Conservation (phyloP, 148 eudicot genomes). For the Nepenthes mirabilis region DNA sequence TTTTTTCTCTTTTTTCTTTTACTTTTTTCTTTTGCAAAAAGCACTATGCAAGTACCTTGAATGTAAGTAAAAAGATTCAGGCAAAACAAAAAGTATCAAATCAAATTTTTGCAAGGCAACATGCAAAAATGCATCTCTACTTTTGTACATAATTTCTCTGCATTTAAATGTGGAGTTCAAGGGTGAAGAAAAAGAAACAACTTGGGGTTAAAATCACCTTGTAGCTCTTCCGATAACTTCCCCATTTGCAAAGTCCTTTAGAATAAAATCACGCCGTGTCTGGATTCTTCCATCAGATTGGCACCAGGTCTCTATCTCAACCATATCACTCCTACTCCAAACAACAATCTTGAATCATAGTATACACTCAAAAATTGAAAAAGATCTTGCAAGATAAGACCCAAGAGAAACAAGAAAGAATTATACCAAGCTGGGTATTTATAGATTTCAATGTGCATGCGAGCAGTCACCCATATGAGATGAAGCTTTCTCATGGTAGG, state of each 20-base stretch:
- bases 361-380: not conserved
- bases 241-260: conserved; percentile 70
- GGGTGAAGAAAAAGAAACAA: not conserved
- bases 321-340: conserved; percentile 68
- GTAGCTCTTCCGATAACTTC: conserved; percentile 94
- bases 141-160: too few relatives aligned
- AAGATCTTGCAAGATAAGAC: not conserved
- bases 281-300: conserved; percentile 90
- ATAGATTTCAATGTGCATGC: conserved; percentile 95
- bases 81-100: too few relatives aligned
- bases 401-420: not conserved
- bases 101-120: too few relatives aligned
- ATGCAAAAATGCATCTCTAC: too few relatives aligned
- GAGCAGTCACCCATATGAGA: conserved; percentile 98
- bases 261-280: conserved; percentile 85
- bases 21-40: too few relatives aligned
- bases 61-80: too few relatives aligned
- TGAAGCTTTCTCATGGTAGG: conserved; percentile 82
- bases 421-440: conserved; percentile 80
- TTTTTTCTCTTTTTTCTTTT: too few relatives aligned
- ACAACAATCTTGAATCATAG: conserved; percentile 5
- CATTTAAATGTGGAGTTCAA: not conserved
- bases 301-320: conserved; percentile 99
- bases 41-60: too few relatives aligned
- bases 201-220: conserved; percentile 30